Evolutionary conservation across 2,329 filamentous ascomycete species (phyloP).

Genomic region (Paramyrothecium roridum): DNA sequence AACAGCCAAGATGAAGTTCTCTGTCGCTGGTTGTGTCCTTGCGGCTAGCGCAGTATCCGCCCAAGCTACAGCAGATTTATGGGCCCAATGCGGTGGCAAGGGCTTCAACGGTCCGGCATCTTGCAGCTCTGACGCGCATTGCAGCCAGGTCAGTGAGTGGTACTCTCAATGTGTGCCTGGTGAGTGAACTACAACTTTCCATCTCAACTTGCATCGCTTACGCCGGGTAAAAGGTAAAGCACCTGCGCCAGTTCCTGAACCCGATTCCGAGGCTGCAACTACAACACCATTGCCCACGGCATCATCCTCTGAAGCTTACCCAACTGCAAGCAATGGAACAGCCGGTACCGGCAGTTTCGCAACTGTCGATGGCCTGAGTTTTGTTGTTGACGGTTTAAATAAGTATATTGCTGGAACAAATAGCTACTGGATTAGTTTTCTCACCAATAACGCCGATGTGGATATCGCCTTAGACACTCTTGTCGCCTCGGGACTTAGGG

Average conservation of each 20-base stretch:
- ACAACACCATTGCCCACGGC: not conserved
- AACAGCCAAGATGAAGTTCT: no score
- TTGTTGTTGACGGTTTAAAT: conserved; percentile 40
- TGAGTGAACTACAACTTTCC: not conserved
- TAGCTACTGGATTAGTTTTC: conserved; percentile 53
- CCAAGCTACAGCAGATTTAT: no score
- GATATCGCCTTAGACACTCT: conserved; percentile 48
- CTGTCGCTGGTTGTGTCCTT: no score
- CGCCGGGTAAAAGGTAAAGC: no score
- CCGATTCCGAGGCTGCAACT: not conserved
- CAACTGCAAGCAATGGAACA: not conserved
- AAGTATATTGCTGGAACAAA: conserved; percentile 52
- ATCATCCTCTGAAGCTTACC: not conserved
- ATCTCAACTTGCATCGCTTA: not conserved
- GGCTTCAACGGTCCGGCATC: not conserved
- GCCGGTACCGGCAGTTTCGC: not conserved
- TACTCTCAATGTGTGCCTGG: conserved; percentile 1
- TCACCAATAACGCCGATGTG: conserved; percentile 50
- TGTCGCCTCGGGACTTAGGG: conserved; percentile 46
- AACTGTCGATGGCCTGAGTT: conserved; percentile 19
- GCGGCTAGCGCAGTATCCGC: no score
- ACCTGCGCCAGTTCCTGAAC: not conserved
- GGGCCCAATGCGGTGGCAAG: not conserved
- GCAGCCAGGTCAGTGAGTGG: not conserved
- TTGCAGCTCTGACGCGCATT: not conserved